Conservation (phyloP, 2,329 filamentous ascomycete species). For the Aspergillus arachidicola region DNA sequence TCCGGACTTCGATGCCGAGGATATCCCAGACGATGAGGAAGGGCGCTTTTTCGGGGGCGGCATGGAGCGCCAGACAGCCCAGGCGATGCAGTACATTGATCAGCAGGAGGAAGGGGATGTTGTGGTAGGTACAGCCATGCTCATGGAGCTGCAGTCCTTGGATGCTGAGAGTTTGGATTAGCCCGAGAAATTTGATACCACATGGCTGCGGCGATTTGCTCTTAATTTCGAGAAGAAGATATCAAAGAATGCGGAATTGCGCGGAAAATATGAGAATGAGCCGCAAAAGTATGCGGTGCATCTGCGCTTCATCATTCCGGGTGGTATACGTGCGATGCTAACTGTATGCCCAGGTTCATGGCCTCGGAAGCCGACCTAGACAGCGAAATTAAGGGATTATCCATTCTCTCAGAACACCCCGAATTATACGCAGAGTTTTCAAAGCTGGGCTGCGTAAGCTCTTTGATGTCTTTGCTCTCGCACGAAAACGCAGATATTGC, state of each 20-base stretch:
- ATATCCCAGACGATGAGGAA: constrained; percentile 77
- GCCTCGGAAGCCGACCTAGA: constrained; percentile 86
- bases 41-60: constrained; percentile 95
- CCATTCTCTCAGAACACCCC: constrained; percentile 83
- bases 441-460: constrained; percentile 70
- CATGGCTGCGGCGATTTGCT: constrained; percentile 81
- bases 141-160: not conserved
- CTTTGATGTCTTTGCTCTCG: constrained; percentile 77
- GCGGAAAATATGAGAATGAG: constrained; percentile 79
- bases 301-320: not conserved
- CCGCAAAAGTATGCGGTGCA: constrained; percentile 64
- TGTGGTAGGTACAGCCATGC: constrained; percentile 36
- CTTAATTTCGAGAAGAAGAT: constrained; percentile 89
- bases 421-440: constrained; percentile 81
- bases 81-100: constrained; percentile 88
- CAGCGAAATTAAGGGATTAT: constrained; percentile 80
- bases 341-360: constrained; percentile 60
- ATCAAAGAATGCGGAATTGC: constrained; percentile 83
- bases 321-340: constrained; percentile 16
- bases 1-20: constrained; percentile 59
- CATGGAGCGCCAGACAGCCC: constrained; percentile 75
- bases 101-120: constrained; percentile 59
- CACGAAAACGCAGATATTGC: constrained; percentile 98
- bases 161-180: constrained; percentile 31
- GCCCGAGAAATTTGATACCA: constrained; percentile 76